These are phyloP conservation scores for Meyerozyma smithsonii DNA, from an alignment of 1,139 yeast genomes.

Conservation along the genomic window DNA sequence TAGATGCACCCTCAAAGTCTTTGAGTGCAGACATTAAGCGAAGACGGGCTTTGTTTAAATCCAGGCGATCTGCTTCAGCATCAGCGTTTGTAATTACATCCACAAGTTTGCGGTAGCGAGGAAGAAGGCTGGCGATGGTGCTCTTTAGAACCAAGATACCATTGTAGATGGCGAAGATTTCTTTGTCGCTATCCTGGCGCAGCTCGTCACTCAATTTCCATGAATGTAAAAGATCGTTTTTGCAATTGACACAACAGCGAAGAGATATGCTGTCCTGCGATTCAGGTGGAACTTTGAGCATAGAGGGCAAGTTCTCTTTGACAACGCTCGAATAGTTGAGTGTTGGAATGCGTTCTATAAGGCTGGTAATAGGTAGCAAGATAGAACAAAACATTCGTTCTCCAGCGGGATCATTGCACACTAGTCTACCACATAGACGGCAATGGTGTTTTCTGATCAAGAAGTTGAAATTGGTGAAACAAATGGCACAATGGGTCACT, in stretches of 20 bases:
- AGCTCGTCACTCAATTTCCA: constrained; percentile 44
- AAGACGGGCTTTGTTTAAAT: constrained; percentile 21
- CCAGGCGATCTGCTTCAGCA: constrained; percentile 9
- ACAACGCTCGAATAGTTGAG: constrained; percentile 34
- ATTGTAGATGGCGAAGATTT: constrained; percentile 27
- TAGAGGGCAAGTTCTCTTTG: constrained; percentile 14
- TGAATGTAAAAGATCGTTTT: constrained; percentile 53
- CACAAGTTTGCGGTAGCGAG: constrained; percentile 22
- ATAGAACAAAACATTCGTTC: constrained; percentile 55
- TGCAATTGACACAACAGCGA: constrained; percentile 68
- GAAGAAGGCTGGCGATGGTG: constrained; percentile 28
- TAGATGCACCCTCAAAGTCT: constrained; percentile 28
- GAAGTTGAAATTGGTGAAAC: constrained; percentile 54
- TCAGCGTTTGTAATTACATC: constrained; percentile 7
- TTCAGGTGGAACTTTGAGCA: constrained; percentile 11
- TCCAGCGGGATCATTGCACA: constrained; percentile 61
- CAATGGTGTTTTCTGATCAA: constrained; percentile 81
- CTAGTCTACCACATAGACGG: constrained; percentile 74
- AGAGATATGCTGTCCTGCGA: constrained; percentile 13
- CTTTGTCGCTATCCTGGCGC: constrained; percentile 7
- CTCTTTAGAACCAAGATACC: constrained; percentile 29
- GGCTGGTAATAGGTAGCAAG: constrained; percentile 54
- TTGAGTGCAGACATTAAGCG: constrained; percentile 27
- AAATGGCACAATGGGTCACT: constrained; percentile 57
- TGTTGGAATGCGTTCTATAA: constrained; percentile 38